These are phyloP conservation scores for Roridomyces roridus DNA, from an alignment of 768 basidiomycete genomes.

Conservation along the genomic window DNA sequence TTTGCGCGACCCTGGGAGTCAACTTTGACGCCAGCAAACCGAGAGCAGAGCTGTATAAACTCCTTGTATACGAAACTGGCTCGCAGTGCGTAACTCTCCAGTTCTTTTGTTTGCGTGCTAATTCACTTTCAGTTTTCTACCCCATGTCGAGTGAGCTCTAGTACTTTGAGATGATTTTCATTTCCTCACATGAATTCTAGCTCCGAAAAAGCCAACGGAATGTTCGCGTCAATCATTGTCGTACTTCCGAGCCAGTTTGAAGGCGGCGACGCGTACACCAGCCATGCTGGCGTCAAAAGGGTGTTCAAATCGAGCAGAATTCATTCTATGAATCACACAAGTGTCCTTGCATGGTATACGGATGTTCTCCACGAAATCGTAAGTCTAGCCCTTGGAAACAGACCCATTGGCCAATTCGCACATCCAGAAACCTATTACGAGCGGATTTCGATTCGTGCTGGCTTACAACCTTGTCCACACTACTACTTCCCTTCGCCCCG, in stretches of 20 bases:
- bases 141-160: constrained; percentile 35
- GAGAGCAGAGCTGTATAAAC: constrained; percentile 37
- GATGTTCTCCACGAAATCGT: constrained; percentile 43
- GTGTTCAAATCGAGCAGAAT: constrained; percentile 32
- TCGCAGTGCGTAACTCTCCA: constrained; percentile 38
- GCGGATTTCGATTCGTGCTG: constrained; percentile 46
- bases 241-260: constrained; percentile 44
- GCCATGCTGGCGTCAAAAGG: too few relatives aligned
- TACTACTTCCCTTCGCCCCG: constrained; percentile 16
- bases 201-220: constrained; percentile 40
- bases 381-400: too few relatives aligned
- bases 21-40: constrained; percentile 17
- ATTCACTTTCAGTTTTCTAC: constrained; percentile 32
- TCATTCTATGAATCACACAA: constrained; percentile 27
- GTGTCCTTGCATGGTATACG: constrained; percentile 48
- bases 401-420: too few relatives aligned
- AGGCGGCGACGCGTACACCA: constrained; percentile 40
- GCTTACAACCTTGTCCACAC: constrained; percentile 46
- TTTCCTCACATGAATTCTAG: background rate
- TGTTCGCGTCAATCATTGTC: constrained; percentile 49
- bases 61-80: constrained; percentile 43
- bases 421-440: constrained; percentile 40
- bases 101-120: background rate
- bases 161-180: too few relatives aligned
- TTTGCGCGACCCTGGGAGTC: constrained; percentile 13